Conservation (phyloP, 164 flowering plant genomes). For the Magnolia officinalis region DNA sequence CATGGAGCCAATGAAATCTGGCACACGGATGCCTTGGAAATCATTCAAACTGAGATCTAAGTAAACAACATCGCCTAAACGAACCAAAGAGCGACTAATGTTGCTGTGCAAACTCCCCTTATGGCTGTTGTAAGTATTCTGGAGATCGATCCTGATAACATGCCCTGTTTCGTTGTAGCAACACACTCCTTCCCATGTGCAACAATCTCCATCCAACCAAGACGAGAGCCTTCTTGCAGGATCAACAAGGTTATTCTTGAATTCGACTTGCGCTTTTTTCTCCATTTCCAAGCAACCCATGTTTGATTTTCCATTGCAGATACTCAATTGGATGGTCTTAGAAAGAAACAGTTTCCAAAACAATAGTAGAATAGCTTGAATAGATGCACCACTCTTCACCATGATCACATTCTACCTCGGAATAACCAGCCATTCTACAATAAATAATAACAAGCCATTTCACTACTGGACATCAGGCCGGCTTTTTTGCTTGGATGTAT, state of each 20-base stretch:
- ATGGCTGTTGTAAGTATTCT: neutral
- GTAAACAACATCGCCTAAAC: neutral
- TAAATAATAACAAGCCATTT: too few relatives aligned
- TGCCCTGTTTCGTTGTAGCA: constrained; percentile 11
- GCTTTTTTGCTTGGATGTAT: too few relatives aligned
- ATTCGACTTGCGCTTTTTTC: neutral
- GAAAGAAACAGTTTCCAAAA: neutral
- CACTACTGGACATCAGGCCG: too few relatives aligned
- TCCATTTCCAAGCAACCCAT: neutral
- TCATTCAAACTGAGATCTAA: constrained; percentile 14
- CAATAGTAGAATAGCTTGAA: neutral
- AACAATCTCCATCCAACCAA: constrained; percentile 13
- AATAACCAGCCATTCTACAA: too few relatives aligned
- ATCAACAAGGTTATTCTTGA: neutral
- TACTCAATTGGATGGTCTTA: neutral
- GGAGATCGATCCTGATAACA: constrained; percentile 11
- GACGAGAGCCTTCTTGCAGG: constrained; percentile 10
- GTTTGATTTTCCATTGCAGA: neutral
- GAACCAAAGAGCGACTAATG: constrained; percentile 4
- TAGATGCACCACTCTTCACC: neutral
- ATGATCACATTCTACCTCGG: neutral
- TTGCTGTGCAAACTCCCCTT: neutral
- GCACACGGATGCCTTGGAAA: neutral
- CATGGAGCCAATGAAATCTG: constrained; percentile 10
- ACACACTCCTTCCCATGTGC: constrained; percentile 10